Percentiles rank a stretch among this genome's conserved stretches.
Evolutionary conservation across 257 asterid species (phyloP).

Genomic region (Eucommia ulmoides): DNA sequence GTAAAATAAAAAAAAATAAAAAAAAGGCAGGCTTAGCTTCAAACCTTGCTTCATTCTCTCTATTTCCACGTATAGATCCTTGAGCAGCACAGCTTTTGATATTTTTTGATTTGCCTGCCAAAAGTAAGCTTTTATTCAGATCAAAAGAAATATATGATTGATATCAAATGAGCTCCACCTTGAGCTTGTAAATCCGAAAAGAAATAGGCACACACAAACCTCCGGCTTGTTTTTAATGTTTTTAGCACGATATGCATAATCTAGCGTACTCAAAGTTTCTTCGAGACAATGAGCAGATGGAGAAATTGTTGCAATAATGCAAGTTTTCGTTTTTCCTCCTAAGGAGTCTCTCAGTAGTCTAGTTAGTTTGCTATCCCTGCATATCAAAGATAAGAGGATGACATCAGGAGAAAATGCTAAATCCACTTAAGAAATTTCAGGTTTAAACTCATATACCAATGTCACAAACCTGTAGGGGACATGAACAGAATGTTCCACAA

Average conservation of each 20-base stretch:
- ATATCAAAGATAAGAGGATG: constrained; percentile 5
- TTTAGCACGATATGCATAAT: constrained; percentile 84
- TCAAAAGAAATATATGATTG: constrained; percentile 3
- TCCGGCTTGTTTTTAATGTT: constrained; percentile 80
- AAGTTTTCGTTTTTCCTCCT: constrained; percentile 86
- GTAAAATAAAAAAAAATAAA: constrained; percentile 6
- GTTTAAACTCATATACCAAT: constrained; percentile 1
- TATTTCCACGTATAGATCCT: constrained; percentile 60
- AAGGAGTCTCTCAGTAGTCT: constrained; percentile 76
- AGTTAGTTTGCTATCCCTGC: constrained; percentile 84
- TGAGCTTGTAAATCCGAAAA: too few relatives aligned
- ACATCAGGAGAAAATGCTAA: constrained; percentile 7
- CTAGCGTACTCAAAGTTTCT: constrained; percentile 77
- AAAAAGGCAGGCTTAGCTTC: constrained; percentile 6
- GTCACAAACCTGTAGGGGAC: constrained; percentile 65
- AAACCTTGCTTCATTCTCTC: constrained; percentile 85
- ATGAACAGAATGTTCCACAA: constrained; percentile 79
- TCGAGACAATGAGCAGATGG: constrained; percentile 63
- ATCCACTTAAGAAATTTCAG: not conserved
- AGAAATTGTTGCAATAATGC: constrained; percentile 76
- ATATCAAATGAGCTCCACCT: too few relatives aligned
- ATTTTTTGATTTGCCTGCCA: constrained; percentile 73
- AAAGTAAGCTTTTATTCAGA: constrained; percentile 20
- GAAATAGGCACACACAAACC: constrained; percentile 20
- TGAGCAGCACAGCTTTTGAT: constrained; percentile 60